These are phyloP conservation scores for Withania somnifera DNA, from an alignment of 305 asterid species.

Conservation along the genomic window DNA sequence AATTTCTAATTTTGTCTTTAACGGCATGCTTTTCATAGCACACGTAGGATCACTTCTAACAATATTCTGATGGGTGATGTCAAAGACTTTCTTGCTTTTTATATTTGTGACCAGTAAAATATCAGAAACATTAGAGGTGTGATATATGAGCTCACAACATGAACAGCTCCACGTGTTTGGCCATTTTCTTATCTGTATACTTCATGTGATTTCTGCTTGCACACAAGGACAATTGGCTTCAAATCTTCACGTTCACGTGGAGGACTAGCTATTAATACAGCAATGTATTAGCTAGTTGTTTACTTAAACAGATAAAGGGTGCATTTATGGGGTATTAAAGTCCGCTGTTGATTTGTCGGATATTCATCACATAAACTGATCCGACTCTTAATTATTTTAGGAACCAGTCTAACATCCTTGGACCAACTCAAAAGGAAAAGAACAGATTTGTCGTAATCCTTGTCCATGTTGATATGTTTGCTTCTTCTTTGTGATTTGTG, in stretches of 20 bases:
- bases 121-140: neutral
- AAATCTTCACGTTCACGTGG: neutral
- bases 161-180: conserved; percentile 1
- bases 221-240: neutral
- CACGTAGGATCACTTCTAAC: neutral
- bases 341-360: neutral
- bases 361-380: neutral
- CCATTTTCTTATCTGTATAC: neutral
- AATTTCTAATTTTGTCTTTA: neutral
- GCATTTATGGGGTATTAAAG: neutral
- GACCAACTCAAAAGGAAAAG: neutral
- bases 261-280: neutral
- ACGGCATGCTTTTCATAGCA: neutral
- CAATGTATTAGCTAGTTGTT: neutral
- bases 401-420: neutral
- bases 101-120: neutral
- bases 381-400: neutral
- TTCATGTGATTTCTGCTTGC: neutral
- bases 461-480: neutral
- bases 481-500: neutral
- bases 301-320: neutral
- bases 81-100: neutral
- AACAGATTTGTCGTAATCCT: neutral
- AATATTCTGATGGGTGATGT: neutral
- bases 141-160: neutral